Percentiles rank a stretch among this genome's conserved stretches.
These are phyloP conservation scores for Imleria badia DNA, from an alignment of 768 basidiomycete genomes.

Conservation along the genomic window DNA sequence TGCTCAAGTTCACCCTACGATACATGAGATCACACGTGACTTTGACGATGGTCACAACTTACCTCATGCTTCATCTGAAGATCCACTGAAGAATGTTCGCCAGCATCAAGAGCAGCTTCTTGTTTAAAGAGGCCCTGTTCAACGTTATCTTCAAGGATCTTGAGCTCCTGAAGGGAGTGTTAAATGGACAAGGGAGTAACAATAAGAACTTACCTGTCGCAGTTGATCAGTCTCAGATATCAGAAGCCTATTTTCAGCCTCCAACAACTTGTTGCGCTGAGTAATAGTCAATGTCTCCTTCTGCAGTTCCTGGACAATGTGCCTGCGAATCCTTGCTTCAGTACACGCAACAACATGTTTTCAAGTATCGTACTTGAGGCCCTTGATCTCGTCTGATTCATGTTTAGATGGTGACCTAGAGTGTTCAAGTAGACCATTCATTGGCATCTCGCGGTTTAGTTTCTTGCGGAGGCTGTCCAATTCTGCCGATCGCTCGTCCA, in stretches of 20 bases:
- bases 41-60: conserved; percentile 11
- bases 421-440: conserved; percentile 39
- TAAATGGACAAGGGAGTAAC: not conserved
- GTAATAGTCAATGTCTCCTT: conserved; percentile 67
- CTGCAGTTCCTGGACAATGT: conserved; percentile 86
- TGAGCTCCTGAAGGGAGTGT: conserved; percentile 57
- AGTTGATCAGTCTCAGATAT: conserved; percentile 58
- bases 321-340: conserved; percentile 41
- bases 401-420: conserved; percentile 45
- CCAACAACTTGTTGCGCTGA: conserved; percentile 69
- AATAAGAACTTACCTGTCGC: conserved; percentile 51
- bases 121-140: conserved; percentile 58
- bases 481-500: conserved; percentile 47
- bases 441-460: conserved; percentile 53
- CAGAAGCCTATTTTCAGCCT: conserved; percentile 74
- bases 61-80: conserved; percentile 56
- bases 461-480: conserved; percentile 59
- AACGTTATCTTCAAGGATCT: conserved; percentile 72
- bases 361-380: conserved; percentile 61
- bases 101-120: conserved; percentile 40
- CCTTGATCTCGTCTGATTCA: conserved; percentile 68
- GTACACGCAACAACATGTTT: not conserved
- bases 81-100: conserved; percentile 27
- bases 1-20: conserved; percentile 65
- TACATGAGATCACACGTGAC: not conserved